phyloP scores from a whole-genome alignment of 352 stramenopile species.

The Hyaloperonospora brassicae region DNA sequence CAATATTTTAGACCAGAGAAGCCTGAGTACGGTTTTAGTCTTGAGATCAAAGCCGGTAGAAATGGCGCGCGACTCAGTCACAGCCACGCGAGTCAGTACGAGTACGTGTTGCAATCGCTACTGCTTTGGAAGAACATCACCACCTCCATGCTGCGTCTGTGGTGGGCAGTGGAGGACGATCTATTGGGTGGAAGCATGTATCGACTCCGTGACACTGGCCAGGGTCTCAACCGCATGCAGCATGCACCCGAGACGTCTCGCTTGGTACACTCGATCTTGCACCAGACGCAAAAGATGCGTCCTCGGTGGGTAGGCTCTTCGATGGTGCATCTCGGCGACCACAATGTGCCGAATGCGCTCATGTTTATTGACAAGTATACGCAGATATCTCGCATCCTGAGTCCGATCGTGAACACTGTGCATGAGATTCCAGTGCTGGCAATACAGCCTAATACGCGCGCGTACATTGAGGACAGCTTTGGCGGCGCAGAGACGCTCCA shows the following conservation, averaged over 20 bases:
- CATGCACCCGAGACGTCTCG: conserved; percentile 49
- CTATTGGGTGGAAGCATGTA: conserved; percentile 47
- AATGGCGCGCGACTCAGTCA: conserved; percentile 55
- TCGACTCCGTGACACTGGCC: conserved; percentile 51
- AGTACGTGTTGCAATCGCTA: conserved; percentile 62
- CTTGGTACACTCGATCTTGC: conserved; percentile 43
- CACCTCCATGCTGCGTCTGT: conserved; percentile 48
- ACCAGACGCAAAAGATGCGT: conserved; percentile 37
- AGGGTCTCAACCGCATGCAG: conserved; percentile 64
- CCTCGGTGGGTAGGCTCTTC: conserved; percentile 78
- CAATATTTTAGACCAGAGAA: conserved; percentile 49
- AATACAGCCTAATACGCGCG: conserved; percentile 32
- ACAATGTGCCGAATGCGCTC: conserved; percentile 93
- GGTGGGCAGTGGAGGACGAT: conserved; percentile 59
- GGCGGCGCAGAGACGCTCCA: conserved; percentile 56
- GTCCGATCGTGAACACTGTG: conserved; percentile 52
- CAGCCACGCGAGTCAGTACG: conserved; percentile 47
- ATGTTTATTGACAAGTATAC: conserved; percentile 96
- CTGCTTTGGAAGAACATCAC: conserved; percentile 61
- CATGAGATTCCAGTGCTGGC: conserved; percentile 40
- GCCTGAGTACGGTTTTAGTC: conserved; percentile 30
- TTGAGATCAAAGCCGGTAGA: conserved; percentile 53
- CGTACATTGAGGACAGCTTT: conserved; percentile 76
- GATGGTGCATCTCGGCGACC: conserved; percentile 90
- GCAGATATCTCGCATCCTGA: conserved; percentile 71